Evolutionary conservation across 768 basidiomycete genomes (phyloP).

Genomic region (Solioccasus polychromus): DNA sequence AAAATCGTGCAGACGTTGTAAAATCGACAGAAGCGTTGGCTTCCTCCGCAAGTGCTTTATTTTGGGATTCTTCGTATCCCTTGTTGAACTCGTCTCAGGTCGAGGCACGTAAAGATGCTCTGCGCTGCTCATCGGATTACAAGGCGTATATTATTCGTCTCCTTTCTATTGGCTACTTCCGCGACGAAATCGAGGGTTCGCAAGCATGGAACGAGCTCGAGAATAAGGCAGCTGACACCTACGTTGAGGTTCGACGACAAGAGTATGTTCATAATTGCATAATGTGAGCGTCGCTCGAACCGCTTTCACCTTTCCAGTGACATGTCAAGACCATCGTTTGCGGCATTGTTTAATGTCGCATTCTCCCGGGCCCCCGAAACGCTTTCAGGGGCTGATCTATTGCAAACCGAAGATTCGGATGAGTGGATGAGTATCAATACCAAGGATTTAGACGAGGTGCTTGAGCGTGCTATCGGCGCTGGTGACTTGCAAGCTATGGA

Average conservation of each 20-base stretch:
- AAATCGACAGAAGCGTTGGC: conserved; percentile 36
- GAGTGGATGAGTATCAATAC: conserved; percentile 84
- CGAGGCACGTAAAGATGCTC: conserved; percentile 64
- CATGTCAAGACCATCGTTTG: conserved; percentile 70
- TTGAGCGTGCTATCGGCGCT: conserved; percentile 42
- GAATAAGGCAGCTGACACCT: conserved; percentile 63
- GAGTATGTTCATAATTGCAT: conserved; percentile 51
- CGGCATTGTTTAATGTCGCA: conserved; percentile 65
- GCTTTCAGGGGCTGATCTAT: conserved; percentile 10
- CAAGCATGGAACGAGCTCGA: conserved; percentile 73
- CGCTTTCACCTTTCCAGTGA: conserved; percentile 41
- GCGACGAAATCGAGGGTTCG: conserved; percentile 74
- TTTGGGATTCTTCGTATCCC: neutral
- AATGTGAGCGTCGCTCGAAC: neutral
- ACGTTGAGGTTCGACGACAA: conserved; percentile 55
- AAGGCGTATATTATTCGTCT: conserved; percentile 68
- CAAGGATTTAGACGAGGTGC: conserved; percentile 70
- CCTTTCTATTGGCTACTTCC: conserved; percentile 68
- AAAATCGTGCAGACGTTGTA: conserved; percentile 46
- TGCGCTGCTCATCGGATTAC: conserved; percentile 69
- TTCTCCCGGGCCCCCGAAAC: conserved; percentile 42
- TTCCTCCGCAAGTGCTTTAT: conserved; percentile 45
- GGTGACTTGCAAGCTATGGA: conserved; percentile 44
- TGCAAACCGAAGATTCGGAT: conserved; percentile 64
- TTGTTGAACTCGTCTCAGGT: conserved; percentile 34